phyloP scores from a whole-genome alignment of 202 grass and related monocot genomes.

The Carex arenaria region DNA sequence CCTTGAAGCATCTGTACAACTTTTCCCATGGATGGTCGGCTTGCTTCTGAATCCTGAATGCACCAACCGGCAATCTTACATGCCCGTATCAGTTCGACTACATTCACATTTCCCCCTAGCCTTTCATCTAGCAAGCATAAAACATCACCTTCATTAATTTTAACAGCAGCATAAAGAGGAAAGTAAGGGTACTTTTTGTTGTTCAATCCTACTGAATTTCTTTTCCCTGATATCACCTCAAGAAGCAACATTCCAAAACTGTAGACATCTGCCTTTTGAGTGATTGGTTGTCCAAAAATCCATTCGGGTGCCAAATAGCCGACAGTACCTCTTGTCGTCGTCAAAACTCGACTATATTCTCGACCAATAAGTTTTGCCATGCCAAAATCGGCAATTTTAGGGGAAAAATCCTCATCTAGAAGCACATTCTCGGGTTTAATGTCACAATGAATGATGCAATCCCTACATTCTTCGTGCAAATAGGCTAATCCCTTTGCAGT shows the following conservation, averaged over 20 bases:
- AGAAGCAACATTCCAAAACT: conserved; percentile 51
- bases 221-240: conserved; percentile 37
- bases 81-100: conserved; percentile 4
- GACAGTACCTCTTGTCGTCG: conserved; percentile 26
- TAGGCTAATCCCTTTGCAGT: conserved; percentile 28
- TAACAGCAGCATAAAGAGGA: conserved; percentile 16
- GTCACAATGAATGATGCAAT: conserved; percentile 34
- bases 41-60: conserved; percentile 29
- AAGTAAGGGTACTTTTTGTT: neutral
- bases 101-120: conserved; percentile 16
- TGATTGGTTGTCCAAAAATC: conserved; percentile 29
- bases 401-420: conserved; percentile 19
- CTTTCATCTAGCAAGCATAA: conserved; percentile 27
- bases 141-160: conserved; percentile 28
- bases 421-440: conserved; percentile 44
- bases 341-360: conserved; percentile 19
- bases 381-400: conserved; percentile 33
- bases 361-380: conserved; percentile 35
- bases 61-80: conserved; percentile 38
- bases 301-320: conserved; percentile 42
- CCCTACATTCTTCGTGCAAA: conserved; percentile 35
- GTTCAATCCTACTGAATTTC: conserved; percentile 10
- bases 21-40: conserved; percentile 29
- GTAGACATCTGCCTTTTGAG: conserved; percentile 43
- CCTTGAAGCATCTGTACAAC: conserved; percentile 32